A percentile compares a stretch with the other conserved stretches of the same genome.
These are phyloP conservation scores for Phragmites australis DNA, from an alignment of 176 grass and related monocot species.

Conservation along the genomic window DNA sequence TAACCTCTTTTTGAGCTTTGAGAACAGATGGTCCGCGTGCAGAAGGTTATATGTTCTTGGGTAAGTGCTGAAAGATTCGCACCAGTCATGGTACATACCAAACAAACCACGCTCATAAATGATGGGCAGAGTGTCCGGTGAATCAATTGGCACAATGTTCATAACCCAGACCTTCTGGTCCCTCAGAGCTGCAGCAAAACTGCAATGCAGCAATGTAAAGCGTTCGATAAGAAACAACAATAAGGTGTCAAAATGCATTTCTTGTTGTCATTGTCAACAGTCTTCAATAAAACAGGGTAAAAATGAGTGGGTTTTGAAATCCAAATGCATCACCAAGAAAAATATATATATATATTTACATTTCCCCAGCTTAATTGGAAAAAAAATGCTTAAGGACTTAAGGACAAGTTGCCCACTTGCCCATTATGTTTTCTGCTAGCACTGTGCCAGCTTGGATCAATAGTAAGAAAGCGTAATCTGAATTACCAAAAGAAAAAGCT, in stretches of 20 bases:
- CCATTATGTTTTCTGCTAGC: not conserved
- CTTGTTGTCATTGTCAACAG: not conserved
- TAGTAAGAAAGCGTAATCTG: not conserved
- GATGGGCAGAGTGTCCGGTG: slow-evolving; percentile 90
- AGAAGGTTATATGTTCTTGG: slow-evolving; percentile 95
- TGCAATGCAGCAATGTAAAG: slow-evolving; percentile 47
- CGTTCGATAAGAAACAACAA: slow-evolving; percentile 17
- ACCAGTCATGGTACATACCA: slow-evolving; percentile 99
- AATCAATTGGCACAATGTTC: slow-evolving; percentile 93
- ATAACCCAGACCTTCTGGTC: slow-evolving; percentile 93
- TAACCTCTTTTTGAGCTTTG: slow-evolving; percentile 85
- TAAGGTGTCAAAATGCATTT: not conserved
- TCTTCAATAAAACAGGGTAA: not conserved
- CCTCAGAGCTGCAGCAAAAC: slow-evolving; percentile 88
- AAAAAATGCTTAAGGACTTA: not conserved
- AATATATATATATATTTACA: not conserved
- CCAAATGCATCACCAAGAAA: slow-evolving; percentile 2
- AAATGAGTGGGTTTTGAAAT: not conserved
- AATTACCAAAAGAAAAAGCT: not conserved
- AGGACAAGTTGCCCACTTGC: not conserved
- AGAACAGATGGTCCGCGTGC: slow-evolving; percentile 94
- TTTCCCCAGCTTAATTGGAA: not conserved
- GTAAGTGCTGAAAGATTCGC: slow-evolving; percentile 98
- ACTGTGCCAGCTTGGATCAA: not conserved
- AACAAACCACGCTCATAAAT: slow-evolving; percentile 98